Base-by-base conservation (phyloP, 768 basidiomycete genomes). In the Clitopilus hobsonii region DNA sequence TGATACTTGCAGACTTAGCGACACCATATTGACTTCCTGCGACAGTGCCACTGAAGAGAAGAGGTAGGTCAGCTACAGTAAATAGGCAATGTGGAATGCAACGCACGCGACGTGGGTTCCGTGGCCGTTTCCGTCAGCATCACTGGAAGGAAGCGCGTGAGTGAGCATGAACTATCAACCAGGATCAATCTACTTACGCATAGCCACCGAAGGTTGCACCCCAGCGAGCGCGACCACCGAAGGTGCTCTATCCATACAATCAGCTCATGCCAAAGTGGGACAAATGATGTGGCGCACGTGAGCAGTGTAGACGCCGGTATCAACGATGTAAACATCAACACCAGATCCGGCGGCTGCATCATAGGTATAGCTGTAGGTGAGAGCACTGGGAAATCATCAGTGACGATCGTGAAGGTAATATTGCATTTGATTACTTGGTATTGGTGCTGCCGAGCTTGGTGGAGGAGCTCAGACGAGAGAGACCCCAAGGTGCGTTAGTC, bases 221-320 rank as follows among this genome's bases (percentile, higher is more conserved):
- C 71, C 72, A 76, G 16, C 53, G 58, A 16, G 76, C 77, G 29
- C 77, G 74, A 3, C 74, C 75, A 54, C 65, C 72, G 53, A 79
- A 79, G 55, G 73, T 61, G 16, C 47, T 49, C 73, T 74, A 57
- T 57, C 8, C 52, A n/a, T n/a, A n/a, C n/a, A n/a, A n/a, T n/a
- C n/a, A n/a, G n/a, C n/a, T n/a, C n/a, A n/a, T n/a, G n/a, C n/a
- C n/a, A n/a, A n/a, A n/a, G n/a, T n/a, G n/a, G n/a, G n/a, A n/a
- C n/a, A n/a, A n/a, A n/a, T n/a, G n/a, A n/a, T n/a, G n/a, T n/a
- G n/a, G 53, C 65, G 11, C 56, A 68, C 67, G 55, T 69, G 67
- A 27, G 32, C 56, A 23, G 53, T 58, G 48, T 56, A 60, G 23
- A 69, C 55, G 32, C n/a, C 68, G 41, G 66, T 65, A 56, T 69